phyloP scores from a whole-genome alignment of 106 monocot species.

The Acanthochlamys bracteata region DNA sequence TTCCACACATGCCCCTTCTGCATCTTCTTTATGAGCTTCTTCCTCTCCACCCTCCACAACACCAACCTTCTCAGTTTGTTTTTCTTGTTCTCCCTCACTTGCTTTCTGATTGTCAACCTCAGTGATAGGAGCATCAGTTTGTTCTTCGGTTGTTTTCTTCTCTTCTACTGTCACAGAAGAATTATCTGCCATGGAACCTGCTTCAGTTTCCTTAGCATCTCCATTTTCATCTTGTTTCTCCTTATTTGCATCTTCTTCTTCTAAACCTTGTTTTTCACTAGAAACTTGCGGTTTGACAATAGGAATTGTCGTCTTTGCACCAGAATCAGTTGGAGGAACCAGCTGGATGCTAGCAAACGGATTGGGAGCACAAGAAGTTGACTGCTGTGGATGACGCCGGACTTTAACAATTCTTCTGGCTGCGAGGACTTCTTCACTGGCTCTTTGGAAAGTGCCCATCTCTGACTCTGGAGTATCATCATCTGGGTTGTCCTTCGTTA shows the following conservation, averaged over 20 bases:
- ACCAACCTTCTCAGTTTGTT: slow-evolving; percentile 10
- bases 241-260: slow-evolving; percentile 15
- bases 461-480: slow-evolving; percentile 64
- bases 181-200: slow-evolving; percentile 9
- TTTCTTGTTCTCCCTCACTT: slow-evolving; percentile 8
- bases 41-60: slow-evolving; percentile 6
- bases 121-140: background rate
- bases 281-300: slow-evolving; percentile 3
- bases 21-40: slow-evolving; percentile 11
- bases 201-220: slow-evolving; percentile 10
- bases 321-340: slow-evolving; percentile 21
- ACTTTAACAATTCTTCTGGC: slow-evolving; percentile 85
- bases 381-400: slow-evolving; percentile 34
- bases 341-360: slow-evolving; percentile 65
- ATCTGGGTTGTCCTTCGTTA: slow-evolving; percentile 60
- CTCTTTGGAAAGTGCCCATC: slow-evolving; percentile 76
- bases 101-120: background rate
- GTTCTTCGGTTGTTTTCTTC: slow-evolving; percentile 9
- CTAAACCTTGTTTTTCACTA: slow-evolving; percentile 9
- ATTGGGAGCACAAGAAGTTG: slow-evolving; percentile 43
- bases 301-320: slow-evolving; percentile 10
- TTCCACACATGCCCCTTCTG: slow-evolving; percentile 12
- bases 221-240: slow-evolving; percentile 4
- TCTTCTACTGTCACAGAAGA: slow-evolving; percentile 10
- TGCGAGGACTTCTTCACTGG: slow-evolving; percentile 87